phyloP scores from a whole-genome alignment of 305 asterid genomes.

The Rubia tinctorum region DNA sequence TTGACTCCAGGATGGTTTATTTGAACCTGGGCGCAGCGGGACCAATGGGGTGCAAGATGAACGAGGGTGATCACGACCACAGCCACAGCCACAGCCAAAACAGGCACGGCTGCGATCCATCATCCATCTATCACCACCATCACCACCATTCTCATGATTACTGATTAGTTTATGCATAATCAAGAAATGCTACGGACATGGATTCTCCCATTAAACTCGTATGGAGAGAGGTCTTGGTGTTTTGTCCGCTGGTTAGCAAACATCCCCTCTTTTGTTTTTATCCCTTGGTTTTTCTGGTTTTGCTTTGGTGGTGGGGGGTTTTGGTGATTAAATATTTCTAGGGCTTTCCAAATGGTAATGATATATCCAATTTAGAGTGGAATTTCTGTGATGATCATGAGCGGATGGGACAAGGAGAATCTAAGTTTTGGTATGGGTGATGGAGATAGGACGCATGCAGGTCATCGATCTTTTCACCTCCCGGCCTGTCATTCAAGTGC shows the following conservation, averaged over 20 bases:
- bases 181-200: neutral
- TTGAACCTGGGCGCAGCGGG: slow-evolving; percentile 60
- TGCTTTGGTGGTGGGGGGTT: neutral
- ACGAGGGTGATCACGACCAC: slow-evolving; percentile 35
- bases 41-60: slow-evolving; percentile 54
- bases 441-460: slow-evolving; percentile 57
- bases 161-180: no score
- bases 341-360: slow-evolving; percentile 20
- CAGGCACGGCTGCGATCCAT: slow-evolving; percentile 42
- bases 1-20: slow-evolving; percentile 85
- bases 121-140: slow-evolving; percentile 65
- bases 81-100: slow-evolving; percentile 32
- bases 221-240: neutral
- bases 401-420: slow-evolving; percentile 55
- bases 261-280: neutral
- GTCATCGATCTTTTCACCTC: slow-evolving; percentile 54
- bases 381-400: slow-evolving; percentile 20
- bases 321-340: slow-evolving; percentile 1
- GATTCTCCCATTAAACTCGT: neutral
- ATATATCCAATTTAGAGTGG: slow-evolving; percentile 9
- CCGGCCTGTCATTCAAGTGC: slow-evolving; percentile 43
- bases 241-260: neutral
- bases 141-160: slow-evolving; percentile 50
- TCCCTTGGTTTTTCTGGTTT: neutral
- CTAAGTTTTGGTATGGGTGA: slow-evolving; percentile 40